Base-by-base conservation (phyloP, 164 flowering plant species). In the Macadamia integrifolia region DNA sequence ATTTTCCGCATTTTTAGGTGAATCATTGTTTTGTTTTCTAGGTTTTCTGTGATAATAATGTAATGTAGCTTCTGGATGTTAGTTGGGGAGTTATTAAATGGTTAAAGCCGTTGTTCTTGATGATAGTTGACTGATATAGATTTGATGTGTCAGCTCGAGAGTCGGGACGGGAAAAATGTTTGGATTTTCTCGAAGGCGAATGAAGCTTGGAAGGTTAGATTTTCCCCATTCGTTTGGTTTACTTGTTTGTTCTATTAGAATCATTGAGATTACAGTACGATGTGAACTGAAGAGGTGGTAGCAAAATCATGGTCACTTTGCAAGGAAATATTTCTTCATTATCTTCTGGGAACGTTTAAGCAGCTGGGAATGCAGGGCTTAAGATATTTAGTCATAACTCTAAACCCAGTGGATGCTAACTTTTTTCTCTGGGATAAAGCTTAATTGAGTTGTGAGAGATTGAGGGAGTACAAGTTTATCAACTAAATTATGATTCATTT, bases 131-230 rank as follows among this genome's bases (percentile, higher is more conserved):
- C 62, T 31, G 17, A 23, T 28, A 18, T 40, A 59, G 40, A 7
- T 68, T 23, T 9, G 48, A 1, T 68, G n/a, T 68, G 17, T 13
- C 6, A 69, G 72, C 59, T 69, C 48, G 29, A 8, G 44, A 18
- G 17, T 65, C 11, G 15, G 40, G 40, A 35, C 40, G 40, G 5
- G 40, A 66, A 80, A 79, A 70, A 89, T 89, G 91, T 87, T 89
- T 42, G 86, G 88, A 43, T 85, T 88, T 65, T 82, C 89, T 13
- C 78, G 85, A 42, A 77, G 88, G 65, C 84, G 88, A 69, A 84
- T 79, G 80, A 89, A 87, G 75, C 81, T 86, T 60, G 94, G 91
- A 40, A 83, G 93, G 93, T 87, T 18, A 68, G 65, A 60, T 67
- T 55, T 63, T 61, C 40, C 40, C 13, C 8, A 23, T 23, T 61